These are phyloP conservation scores for Crucihimalaya himalaica DNA, from an alignment of 345 rosid species.

Conservation along the genomic window DNA sequence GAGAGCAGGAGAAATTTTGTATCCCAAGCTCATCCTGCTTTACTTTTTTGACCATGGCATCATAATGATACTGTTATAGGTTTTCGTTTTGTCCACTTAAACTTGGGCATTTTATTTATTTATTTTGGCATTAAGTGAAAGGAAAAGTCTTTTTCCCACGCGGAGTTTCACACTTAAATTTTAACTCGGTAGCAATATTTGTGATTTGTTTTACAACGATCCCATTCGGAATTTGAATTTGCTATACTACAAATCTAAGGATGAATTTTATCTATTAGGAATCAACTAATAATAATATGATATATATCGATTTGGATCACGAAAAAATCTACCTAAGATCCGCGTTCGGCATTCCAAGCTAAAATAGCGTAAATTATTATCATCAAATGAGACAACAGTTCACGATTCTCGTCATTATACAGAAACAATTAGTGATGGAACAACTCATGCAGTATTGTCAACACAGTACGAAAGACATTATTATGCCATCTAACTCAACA, in stretches of 20 bases:
- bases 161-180: neutral
- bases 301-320: neutral
- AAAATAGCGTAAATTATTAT: neutral
- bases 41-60: slow-evolving; percentile 12
- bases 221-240: neutral
- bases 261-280: neutral
- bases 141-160: neutral
- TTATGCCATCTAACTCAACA: neutral
- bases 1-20: neutral
- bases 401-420: neutral
- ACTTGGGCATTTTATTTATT: neutral
- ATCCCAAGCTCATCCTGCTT: slow-evolving; percentile 5
- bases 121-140: neutral
- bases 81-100: neutral
- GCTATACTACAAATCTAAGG: neutral
- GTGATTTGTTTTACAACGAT: neutral
- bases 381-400: neutral
- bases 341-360: neutral
- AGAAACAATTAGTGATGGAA: neutral
- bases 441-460: neutral
- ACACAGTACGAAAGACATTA: neutral
- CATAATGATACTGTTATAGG: neutral
- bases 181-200: neutral
- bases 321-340: neutral
- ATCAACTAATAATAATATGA: neutral